Percentiles rank a stretch among this genome's conserved stretches.
Conservation (phyloP, 139 green algal genomes). For the Dunaliella primolecta region DNA sequence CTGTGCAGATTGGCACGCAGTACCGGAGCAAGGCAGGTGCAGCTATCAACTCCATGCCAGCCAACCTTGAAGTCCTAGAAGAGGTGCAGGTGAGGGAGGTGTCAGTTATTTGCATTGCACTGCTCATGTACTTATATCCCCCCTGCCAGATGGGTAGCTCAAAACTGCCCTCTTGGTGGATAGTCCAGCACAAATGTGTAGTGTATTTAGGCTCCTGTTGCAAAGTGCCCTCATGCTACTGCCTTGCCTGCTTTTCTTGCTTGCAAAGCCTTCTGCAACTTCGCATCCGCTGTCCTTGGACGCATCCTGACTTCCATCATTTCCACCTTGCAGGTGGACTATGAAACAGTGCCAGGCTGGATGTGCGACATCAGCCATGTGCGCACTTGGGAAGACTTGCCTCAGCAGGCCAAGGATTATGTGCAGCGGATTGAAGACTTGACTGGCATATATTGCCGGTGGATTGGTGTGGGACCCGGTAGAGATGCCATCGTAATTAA, state of each 20-base stretch:
- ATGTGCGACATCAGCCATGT: constrained; percentile 75
- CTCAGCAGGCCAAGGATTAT: constrained; percentile 60
- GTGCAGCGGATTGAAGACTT: constrained; percentile 86
- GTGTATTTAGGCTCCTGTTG: too few species aligned
- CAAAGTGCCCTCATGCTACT: background rate
- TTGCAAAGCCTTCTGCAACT: background rate
- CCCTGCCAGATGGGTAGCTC: too few species aligned
- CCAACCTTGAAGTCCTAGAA: constrained; percentile 71
- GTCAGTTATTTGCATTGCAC: too few species aligned
- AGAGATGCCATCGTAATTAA: constrained; percentile 90
- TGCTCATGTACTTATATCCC: too few species aligned
- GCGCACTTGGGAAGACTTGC: constrained; percentile 83
- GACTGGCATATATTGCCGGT: constrained; percentile 79
- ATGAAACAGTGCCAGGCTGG: constrained; percentile 95
- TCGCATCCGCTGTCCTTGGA: background rate
- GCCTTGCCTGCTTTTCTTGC: background rate
- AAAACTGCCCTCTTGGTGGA: too few species aligned
- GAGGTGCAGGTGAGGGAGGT: constrained; percentile 60
- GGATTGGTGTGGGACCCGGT: constrained; percentile 96
- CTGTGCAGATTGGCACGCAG: constrained; percentile 34
- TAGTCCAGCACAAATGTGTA: too few species aligned
- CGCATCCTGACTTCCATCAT: too few species aligned
- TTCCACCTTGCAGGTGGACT: constrained; percentile 63
- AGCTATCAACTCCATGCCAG: constrained; percentile 58
- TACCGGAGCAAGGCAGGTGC: constrained; percentile 51